Evolutionary conservation across 2,329 filamentous ascomycete genomes (phyloP).

Genomic region (Fusarium vanettenii): DNA sequence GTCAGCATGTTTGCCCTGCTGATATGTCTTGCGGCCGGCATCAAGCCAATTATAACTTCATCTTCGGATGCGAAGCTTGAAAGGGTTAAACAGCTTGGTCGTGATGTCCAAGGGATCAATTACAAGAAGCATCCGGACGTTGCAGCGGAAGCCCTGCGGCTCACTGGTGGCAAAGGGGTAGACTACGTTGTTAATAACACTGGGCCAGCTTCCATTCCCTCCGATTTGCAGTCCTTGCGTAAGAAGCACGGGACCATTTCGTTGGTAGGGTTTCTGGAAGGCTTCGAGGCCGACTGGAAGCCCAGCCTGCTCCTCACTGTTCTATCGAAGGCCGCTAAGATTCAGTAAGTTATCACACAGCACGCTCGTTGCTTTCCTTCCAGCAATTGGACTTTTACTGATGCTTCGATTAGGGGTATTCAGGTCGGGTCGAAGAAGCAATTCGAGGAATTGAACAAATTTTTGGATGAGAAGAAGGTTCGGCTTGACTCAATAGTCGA

Average conservation of each 20-base stretch:
- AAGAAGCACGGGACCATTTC: not conserved
- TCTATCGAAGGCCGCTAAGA: not conserved
- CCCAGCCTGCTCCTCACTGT: not conserved
- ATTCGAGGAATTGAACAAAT: not conserved
- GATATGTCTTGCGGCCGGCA: not conserved
- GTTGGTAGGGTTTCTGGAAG: not conserved
- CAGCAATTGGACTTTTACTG: not conserved
- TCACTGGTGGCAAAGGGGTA: not conserved
- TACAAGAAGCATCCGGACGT: not conserved
- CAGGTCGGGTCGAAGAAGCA: not conserved
- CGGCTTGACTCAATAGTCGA: not conserved
- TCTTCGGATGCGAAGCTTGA: not conserved
- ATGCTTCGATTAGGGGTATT: not conserved
- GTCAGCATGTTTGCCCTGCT: not conserved
- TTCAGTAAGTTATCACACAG: not conserved
- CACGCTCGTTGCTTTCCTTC: not conserved
- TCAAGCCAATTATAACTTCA: not conserved
- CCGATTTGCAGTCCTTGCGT: not conserved
- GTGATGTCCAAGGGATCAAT: not conserved
- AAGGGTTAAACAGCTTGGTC: not conserved
- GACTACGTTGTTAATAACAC: not conserved
- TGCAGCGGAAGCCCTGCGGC: not conserved
- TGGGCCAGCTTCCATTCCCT: not conserved
- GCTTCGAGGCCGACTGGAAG: not conserved
- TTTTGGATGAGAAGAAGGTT: not conserved